Evolutionary conservation across 371 early-diverging fungal species (phyloP), one percentile per base, ranked within the genome.

Genomic region (Rhizopus sp.): DNA sequence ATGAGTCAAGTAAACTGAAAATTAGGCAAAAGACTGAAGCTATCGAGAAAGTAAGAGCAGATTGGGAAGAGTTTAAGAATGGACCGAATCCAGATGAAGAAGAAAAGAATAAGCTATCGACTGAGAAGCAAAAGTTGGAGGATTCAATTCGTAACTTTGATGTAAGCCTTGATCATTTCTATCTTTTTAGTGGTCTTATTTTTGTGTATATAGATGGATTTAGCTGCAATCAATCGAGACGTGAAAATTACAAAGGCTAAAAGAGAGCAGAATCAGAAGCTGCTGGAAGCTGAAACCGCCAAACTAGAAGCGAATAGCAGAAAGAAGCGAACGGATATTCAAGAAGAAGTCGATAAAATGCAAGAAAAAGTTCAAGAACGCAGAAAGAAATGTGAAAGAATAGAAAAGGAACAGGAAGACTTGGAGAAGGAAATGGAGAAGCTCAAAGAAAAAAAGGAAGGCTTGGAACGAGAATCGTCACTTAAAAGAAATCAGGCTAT

Each of bases 261-360:
- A 3, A 78, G 73, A 45, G 79, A 79, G 32, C 53, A 54, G 17
- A 64, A 58, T 34, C 17, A 56, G 35, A 29, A 10, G 39, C 64
- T 71, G 31, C 48, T 79, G 3, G 57, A 75, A 35, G 60, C 62
- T 0, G 70, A 66, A 15, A 66, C 65, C 7, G 55, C 73, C 5
- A 71, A 72, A 55, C 51, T 67, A 2, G 66, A 73, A 46, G 63
- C 44, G 39, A 63, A 44, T 53, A 70, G 78, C 33, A 44, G 57
- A 9, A 3, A 61, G 16, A 61, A 61, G 15, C 57, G 62, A 2
- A 44, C 57, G 30, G 55, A 54, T 46, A 61, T 66, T 9, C 1
- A 38, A 1, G 62, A 57, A 0, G 79, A 83, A 31, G 79, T 82
- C 7, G 73, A 81, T 35, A 44, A 35, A 10, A 51, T 73, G 5